Evolutionary conservation across 106 monocot genomes (phyloP).

Genomic region (Hemerocallis citrina): DNA sequence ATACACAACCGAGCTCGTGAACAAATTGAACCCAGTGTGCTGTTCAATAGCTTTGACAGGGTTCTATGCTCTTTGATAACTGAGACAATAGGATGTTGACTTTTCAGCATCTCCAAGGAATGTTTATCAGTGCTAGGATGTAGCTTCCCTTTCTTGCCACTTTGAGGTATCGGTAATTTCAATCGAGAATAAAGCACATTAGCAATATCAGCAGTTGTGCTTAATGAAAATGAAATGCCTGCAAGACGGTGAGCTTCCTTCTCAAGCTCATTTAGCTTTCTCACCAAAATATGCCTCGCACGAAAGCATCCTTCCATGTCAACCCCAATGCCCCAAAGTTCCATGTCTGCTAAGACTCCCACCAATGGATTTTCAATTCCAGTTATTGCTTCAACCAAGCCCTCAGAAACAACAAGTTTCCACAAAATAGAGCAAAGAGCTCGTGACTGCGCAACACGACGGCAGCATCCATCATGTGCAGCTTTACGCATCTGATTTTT

Average conservation of each 20-base stretch:
- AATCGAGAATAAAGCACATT: slow-evolving; percentile 68
- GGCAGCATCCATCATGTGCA: slow-evolving; percentile 95
- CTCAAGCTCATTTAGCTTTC: slow-evolving; percentile 86
- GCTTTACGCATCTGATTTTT: slow-evolving; percentile 90
- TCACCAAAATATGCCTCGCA: slow-evolving; percentile 61
- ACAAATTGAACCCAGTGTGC: slow-evolving; percentile 89
- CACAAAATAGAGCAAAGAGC: slow-evolving; percentile 63
- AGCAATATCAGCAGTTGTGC: slow-evolving; percentile 84
- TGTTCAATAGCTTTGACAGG: slow-evolving; percentile 75
- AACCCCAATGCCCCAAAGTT: slow-evolving; percentile 87
- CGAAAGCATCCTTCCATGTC: slow-evolving; percentile 83
- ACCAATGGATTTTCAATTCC: slow-evolving; percentile 85
- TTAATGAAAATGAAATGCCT: slow-evolving; percentile 76
- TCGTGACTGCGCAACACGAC: slow-evolving; percentile 74
- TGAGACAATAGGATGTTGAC: slow-evolving; percentile 76
- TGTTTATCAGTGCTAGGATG: slow-evolving; percentile 96
- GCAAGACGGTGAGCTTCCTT: slow-evolving; percentile 71
- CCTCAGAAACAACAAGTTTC: slow-evolving; percentile 69
- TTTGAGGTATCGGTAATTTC: slow-evolving; percentile 73
- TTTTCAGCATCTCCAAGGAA: slow-evolving; percentile 60
- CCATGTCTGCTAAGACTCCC: slow-evolving; percentile 87
- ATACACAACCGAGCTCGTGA: slow-evolving; percentile 62
- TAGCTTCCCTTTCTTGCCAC: slow-evolving; percentile 63
- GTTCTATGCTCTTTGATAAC: slow-evolving; percentile 95
- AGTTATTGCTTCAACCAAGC: slow-evolving; percentile 44